These are phyloP conservation scores for Termitomyces sp. DNA, from an alignment of 768 basidiomycete genomes.

Conservation along the genomic window DNA sequence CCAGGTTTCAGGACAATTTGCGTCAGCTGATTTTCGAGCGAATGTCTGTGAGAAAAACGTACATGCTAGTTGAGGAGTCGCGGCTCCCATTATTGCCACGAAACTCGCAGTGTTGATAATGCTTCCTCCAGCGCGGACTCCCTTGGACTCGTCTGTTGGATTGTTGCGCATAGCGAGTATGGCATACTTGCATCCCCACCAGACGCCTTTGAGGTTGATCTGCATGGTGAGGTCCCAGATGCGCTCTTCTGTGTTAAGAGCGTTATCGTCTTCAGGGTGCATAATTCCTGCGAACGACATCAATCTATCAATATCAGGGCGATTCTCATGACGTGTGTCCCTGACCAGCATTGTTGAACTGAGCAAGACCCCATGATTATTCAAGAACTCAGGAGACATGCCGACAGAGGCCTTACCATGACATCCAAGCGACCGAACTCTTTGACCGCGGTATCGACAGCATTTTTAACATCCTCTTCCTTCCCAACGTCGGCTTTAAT, in stretches of 20 bases:
- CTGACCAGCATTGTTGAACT: conserved; percentile 93
- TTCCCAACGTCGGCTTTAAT: conserved; percentile 84
- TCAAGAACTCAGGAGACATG: not conserved
- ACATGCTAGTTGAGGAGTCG: conserved; percentile 98
- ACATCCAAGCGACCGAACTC: conserved; percentile 93
- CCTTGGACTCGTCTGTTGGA: conserved; percentile 73
- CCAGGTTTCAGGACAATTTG: not conserved
- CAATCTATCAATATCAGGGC: not conserved
- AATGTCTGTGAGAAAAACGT: conserved; percentile 22
- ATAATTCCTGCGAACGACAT: conserved; percentile 68
- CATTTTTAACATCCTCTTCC: conserved; percentile 78
- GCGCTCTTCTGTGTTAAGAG: conserved; percentile 91
- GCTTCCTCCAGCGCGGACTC: conserved; percentile 76
- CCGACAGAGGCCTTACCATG: conserved; percentile 57
- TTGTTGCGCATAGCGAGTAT: conserved; percentile 96
- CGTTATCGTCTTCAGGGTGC: conserved; percentile 93
- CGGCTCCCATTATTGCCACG: conserved; percentile 92
- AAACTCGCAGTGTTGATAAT: conserved; percentile 99
- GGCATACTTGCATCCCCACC: conserved; percentile 99
- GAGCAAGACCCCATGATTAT: not conserved
- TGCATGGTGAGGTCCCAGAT: conserved; percentile 95
- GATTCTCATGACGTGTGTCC: not conserved
- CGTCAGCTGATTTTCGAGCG: conserved; percentile 8
- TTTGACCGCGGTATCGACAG: conserved; percentile 73
- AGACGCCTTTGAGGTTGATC: conserved; percentile 97